These are phyloP conservation scores for Ophiostoma australiae DNA, from an alignment of 2,329 filamentous ascomycete genomes.

Conservation along the genomic window DNA sequence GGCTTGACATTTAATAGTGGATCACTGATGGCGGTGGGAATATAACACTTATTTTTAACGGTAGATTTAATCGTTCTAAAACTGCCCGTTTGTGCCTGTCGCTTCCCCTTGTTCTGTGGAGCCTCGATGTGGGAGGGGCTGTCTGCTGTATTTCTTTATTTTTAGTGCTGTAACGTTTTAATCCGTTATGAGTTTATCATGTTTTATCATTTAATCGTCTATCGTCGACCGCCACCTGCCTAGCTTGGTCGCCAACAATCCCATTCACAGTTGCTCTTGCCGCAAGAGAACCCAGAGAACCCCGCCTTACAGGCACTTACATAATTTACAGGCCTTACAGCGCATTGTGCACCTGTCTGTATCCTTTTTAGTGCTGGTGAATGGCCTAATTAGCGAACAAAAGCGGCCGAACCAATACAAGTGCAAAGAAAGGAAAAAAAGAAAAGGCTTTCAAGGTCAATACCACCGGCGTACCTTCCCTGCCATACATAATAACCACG, in stretches of 20 bases:
- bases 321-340: neutral
- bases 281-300: neutral
- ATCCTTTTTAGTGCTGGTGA: slow-evolving; percentile 7
- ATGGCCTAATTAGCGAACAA: neutral
- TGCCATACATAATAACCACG: neutral
- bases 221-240: slow-evolving; percentile 2
- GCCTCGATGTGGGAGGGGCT: neutral
- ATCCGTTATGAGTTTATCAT: neutral
- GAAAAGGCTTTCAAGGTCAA: neutral
- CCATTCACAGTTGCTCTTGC: neutral
- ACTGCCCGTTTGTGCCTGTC: neutral
- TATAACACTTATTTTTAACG: neutral
- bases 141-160: neutral
- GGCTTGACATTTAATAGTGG: neutral
- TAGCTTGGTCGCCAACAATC: neutral
- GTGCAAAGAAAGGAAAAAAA: neutral
- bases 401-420: neutral
- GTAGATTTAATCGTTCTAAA: neutral
- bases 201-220: neutral
- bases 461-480: neutral
- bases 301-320: slow-evolving; percentile 2
- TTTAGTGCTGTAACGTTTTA: neutral
- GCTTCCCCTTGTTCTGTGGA: neutral
- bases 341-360: slow-evolving; percentile 1
- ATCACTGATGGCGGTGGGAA: neutral